Evolutionary conservation across 2,329 filamentous ascomycete genomes (phyloP).

Genomic region (Neocucurbitaria cava): DNA sequence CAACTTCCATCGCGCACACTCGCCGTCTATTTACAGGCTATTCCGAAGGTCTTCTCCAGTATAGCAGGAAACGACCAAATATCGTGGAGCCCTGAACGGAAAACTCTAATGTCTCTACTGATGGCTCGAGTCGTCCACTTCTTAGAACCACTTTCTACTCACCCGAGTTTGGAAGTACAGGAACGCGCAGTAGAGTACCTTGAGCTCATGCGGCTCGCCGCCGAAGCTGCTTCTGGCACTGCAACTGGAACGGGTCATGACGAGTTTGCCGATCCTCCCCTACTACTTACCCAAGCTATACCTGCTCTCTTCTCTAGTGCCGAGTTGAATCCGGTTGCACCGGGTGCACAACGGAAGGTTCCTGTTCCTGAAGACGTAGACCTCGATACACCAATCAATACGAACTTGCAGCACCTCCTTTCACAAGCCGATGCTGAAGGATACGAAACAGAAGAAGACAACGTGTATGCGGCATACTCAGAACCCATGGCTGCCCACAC

Average conservation of each 20-base stretch:
- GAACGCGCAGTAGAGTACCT: slow-evolving; percentile 92
- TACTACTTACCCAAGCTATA: slow-evolving; percentile 88
- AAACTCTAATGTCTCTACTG: slow-evolving; percentile 76
- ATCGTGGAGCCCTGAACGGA: slow-evolving; percentile 75
- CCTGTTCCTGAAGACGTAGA: slow-evolving; percentile 78
- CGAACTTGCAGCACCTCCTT: slow-evolving; percentile 72
- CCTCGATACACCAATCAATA: slow-evolving; percentile 82
- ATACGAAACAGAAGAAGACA: slow-evolving; percentile 52
- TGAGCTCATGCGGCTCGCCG: slow-evolving; percentile 85
- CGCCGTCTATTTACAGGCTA: slow-evolving; percentile 81
- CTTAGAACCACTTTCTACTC: slow-evolving; percentile 77
- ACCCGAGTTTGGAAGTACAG: slow-evolving; percentile 92
- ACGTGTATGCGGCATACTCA: slow-evolving; percentile 56
- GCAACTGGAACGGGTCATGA: slow-evolving; percentile 63
- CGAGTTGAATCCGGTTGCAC: slow-evolving; percentile 90
- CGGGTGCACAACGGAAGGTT: slow-evolving; percentile 83
- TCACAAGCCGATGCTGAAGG: slow-evolving; percentile 56
- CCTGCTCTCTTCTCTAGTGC: slow-evolving; percentile 85
- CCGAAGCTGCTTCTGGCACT: slow-evolving; percentile 78
- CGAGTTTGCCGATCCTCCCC: slow-evolving; percentile 76
- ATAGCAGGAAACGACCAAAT: slow-evolving; percentile 70
- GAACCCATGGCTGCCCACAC: slow-evolving; percentile 45
- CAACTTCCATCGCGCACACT: slow-evolving; percentile 70
- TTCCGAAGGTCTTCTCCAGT: slow-evolving; percentile 82
- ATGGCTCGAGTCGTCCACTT: slow-evolving; percentile 83